Evolutionary conservation across 2,329 filamentous ascomycete species (phyloP).

Genomic region (Volutella citrinella): DNA sequence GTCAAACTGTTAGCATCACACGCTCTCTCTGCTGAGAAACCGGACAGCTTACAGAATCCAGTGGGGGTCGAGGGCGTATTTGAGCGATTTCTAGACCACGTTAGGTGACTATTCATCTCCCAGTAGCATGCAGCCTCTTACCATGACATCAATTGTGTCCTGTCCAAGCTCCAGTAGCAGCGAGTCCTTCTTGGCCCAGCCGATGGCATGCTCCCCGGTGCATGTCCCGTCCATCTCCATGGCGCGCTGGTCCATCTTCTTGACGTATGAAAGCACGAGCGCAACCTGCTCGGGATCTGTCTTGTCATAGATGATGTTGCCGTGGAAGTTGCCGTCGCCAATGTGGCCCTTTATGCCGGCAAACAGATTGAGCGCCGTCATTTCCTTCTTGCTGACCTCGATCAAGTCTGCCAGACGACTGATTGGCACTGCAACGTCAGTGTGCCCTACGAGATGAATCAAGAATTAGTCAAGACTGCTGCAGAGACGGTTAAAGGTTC

Average conservation of each 20-base stretch:
- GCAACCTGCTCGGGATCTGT: constrained; percentile 65
- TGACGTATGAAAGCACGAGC: constrained; percentile 76
- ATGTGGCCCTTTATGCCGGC: constrained; percentile 87
- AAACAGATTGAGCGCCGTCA: constrained; percentile 82
- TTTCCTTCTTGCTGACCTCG: constrained; percentile 84
- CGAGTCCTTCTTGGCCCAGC: constrained; percentile 80
- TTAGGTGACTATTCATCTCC: no score
- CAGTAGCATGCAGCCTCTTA: no score
- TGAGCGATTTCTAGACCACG: no score
- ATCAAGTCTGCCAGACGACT: constrained; percentile 69
- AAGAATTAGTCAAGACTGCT: no score
- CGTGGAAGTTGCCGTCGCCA: constrained; percentile 93
- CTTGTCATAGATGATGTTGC: constrained; percentile 84
- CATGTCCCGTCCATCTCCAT: constrained; percentile 93
- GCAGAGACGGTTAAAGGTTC: no score
- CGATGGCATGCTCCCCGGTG: constrained; percentile 84
- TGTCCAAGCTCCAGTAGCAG: constrained; percentile 77
- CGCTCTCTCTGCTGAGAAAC: no score
- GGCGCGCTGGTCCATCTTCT: constrained; percentile 84
- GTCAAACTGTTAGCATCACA: no score
- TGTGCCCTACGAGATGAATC: constrained; percentile 73
- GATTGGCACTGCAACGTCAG: constrained; percentile 80
- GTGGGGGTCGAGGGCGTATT: no score
- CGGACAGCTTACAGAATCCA: no score
- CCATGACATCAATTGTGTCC: constrained; percentile 82